Percentiles rank a stretch among this genome's conserved stretches.
Evolutionary conservation across 345 rosid species (phyloP).

Genomic region (Noccaea bulbosa): DNA sequence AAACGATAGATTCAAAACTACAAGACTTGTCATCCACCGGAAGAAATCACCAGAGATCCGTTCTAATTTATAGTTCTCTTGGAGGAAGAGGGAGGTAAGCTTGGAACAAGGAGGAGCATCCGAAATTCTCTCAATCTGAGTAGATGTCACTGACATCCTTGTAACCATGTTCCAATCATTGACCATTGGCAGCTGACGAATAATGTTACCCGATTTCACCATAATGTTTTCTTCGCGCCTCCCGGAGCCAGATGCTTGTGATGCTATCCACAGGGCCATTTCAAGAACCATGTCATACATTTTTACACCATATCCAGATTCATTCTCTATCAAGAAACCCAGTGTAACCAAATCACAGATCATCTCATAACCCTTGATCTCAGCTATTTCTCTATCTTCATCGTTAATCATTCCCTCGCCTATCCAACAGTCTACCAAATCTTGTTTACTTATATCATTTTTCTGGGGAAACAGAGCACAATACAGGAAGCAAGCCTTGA

Average conservation of each 20-base stretch:
- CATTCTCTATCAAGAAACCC: conserved; percentile 38
- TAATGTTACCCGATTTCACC: neutral
- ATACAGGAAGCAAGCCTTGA: conserved; percentile 45
- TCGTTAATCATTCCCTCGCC: conserved; percentile 30
- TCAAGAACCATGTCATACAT: conserved; percentile 51
- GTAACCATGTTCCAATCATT: neutral
- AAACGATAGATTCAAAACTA: conserved; percentile 6
- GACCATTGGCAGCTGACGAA: neutral
- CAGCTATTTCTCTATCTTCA: conserved; percentile 31
- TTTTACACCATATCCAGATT: conserved; percentile 28
- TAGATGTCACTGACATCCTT: conserved; percentile 11
- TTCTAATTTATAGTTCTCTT: neutral
- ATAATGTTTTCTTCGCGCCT: neutral
- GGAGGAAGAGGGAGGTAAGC: neutral
- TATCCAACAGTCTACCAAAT: conserved; percentile 42
- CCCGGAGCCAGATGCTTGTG: neutral
- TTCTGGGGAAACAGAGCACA: conserved; percentile 45
- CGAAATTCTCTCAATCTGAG: conserved; percentile 6
- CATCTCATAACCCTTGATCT: conserved; percentile 25
- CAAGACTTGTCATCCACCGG: conserved; percentile 16
- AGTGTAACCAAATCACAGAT: conserved; percentile 42
- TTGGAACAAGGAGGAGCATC: neutral
- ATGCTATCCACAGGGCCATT: conserved; percentile 46
- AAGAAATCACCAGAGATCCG: conserved; percentile 11
- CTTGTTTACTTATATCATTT: conserved; percentile 29